Evolutionary conservation across 345 rosid species (phyloP), one percentile per base, ranked within the genome.

Genomic region (Cardamine resedifolia): DNA sequence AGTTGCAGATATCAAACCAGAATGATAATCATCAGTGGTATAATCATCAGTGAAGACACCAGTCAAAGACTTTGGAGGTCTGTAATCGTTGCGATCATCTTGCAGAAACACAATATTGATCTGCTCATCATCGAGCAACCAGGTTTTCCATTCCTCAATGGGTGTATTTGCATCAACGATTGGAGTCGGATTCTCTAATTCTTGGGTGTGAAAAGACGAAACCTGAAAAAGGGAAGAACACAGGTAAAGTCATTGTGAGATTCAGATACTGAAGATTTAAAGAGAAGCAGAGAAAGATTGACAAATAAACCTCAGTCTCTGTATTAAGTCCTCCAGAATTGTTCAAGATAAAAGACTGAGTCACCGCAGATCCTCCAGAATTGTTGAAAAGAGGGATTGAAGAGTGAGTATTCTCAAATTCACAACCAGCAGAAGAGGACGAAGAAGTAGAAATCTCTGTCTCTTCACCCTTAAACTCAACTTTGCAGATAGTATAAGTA

Each of bases 401-500:
- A 72, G 41, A 1, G 15, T 11, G 68, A 64, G n/a, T 51, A 9
- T 64, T 15, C 38, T 69, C 70, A 31, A 34, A 23, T 23, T 23
- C 74, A 30, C 53, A 24, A 18, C 6, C 51, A 47, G 19, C 24
- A 41, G 72, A 51, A 28, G 65, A 34, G 31, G 55, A 12, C n/a
- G n/a, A n/a, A n/a, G n/a, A n/a, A n/a, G n/a, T n/a, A 18, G 34
- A 53, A 12, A 21, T 19, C 12, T 41, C 55, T 9, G 11, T 53
- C 20, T 38, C 68, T 26, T 68, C 69, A 15, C 65, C 33, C 45
- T 77, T 83, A 12, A 36, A 67, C 73, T 49, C 70, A 10, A 85
- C 60, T 78, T 73, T 85, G 24, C 81, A 81, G 11, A 83, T 19
- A 31, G 72, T 53, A 59, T 71, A 72, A 7, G 56, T 28, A n/a